phyloP scores from a whole-genome alignment of 2,329 filamentous ascomycete species.

The Phoma sp. region DNA sequence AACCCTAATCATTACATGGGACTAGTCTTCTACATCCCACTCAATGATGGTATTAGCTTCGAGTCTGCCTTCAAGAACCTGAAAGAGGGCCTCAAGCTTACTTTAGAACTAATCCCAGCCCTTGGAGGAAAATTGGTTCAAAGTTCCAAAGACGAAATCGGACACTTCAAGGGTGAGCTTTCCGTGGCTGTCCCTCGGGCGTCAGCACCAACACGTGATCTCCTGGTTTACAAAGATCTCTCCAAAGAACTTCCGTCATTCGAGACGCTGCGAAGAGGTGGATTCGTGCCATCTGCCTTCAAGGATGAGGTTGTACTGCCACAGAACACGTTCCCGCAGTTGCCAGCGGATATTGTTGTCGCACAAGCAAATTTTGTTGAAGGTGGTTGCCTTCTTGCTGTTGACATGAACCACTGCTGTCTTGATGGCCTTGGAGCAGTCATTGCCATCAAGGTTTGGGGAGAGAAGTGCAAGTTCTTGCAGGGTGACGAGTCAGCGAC shows the following conservation, averaged over 20 bases:
- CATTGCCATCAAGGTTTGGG: slow-evolving; percentile 33
- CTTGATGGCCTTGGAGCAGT: slow-evolving; percentile 20
- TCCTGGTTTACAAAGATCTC: not conserved
- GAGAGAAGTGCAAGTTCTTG: slow-evolving; percentile 32
- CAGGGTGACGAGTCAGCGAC: slow-evolving; percentile 30
- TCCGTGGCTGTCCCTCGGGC: not conserved
- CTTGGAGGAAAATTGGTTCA: not conserved
- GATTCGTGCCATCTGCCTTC: not conserved
- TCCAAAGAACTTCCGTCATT: not conserved
- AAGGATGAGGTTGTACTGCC: not conserved
- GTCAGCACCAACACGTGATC: not conserved
- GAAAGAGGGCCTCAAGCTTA: not conserved
- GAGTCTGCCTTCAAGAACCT: not conserved
- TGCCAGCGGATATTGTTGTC: not conserved
- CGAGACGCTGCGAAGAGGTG: not conserved
- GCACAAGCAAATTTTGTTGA: not conserved
- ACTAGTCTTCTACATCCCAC: not conserved
- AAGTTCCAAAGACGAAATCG: not conserved
- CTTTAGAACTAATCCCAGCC: not conserved
- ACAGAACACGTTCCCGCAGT: not conserved
- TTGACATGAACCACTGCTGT: not conserved
- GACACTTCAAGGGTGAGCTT: not conserved
- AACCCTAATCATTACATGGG: not conserved
- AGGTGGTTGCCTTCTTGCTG: not conserved
- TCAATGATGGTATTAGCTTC: not conserved